Percentiles rank a stretch among this genome's conserved stretches.
Conservation (phyloP, 345 rosid genomes). For the Bruguiera sexangula region DNA sequence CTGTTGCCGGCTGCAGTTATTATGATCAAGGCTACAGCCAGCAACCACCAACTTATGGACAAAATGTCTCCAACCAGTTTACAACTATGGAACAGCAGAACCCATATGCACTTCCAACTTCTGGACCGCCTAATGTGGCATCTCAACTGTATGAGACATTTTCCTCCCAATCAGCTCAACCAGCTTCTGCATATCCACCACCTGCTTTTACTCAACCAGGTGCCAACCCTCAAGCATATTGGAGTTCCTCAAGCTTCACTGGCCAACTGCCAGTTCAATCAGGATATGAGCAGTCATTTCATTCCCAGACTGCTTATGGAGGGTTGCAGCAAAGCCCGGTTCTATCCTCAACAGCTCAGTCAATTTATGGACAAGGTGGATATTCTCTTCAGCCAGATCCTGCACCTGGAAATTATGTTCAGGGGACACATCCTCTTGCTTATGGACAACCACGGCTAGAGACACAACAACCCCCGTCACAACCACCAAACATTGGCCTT, state of each 20-base stretch:
- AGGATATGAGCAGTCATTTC: constrained; percentile 21
- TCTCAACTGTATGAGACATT: constrained; percentile 13
- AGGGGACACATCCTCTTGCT: background rate
- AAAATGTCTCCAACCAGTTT: constrained; percentile 8
- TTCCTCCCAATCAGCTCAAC: constrained; percentile 13
- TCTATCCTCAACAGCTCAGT: constrained; percentile 6
- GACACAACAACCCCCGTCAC: constrained; percentile 4
- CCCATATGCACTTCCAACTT: constrained; percentile 6
- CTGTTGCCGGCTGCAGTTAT: background rate
- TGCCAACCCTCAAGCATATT: constrained; percentile 11
- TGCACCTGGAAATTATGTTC: constrained; percentile 13
- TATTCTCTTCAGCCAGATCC: constrained; percentile 17
- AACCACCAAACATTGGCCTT: constrained; percentile 10
- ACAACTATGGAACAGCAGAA: constrained; percentile 18
- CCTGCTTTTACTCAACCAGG: constrained; percentile 10
- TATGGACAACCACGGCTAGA: constrained; percentile 5
- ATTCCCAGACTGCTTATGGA: constrained; percentile 13
- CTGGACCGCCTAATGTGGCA: constrained; percentile 7
- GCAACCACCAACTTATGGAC: constrained; percentile 15
- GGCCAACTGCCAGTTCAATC: constrained; percentile 17
- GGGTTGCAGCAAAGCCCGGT: constrained; percentile 3
- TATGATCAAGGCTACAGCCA: constrained; percentile 15
- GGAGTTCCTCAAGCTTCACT: constrained; percentile 12
- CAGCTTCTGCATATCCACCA: constrained; percentile 13
- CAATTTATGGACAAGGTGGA: constrained; percentile 20